These are phyloP conservation scores for Davidsoniella neocaledoniae DNA, from an alignment of 2,329 filamentous ascomycete species.

Conservation along the genomic window DNA sequence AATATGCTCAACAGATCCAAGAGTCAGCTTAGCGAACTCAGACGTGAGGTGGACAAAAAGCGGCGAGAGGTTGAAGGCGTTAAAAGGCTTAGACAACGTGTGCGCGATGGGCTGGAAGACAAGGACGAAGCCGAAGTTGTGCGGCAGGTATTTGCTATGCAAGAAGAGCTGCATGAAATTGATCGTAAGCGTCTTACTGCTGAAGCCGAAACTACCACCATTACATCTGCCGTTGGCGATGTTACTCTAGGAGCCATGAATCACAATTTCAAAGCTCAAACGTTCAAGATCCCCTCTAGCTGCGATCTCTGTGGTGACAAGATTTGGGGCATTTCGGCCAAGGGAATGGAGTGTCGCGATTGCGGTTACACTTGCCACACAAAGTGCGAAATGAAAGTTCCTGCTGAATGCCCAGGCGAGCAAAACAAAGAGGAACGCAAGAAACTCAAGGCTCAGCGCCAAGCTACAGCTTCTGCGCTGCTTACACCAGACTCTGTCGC, in stretches of 20 bases:
- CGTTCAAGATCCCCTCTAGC: conserved; percentile 97
- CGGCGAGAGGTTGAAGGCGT: conserved; percentile 66
- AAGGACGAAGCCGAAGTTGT: conserved; percentile 79
- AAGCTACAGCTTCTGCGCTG: conserved; percentile 55
- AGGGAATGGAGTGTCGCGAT: conserved; percentile 89
- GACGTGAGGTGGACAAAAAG: conserved; percentile 73
- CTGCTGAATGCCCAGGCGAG: conserved; percentile 87
- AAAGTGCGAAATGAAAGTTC: conserved; percentile 98
- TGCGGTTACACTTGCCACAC: conserved; percentile 97
- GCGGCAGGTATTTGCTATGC: conserved; percentile 62
- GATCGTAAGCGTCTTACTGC: conserved; percentile 73
- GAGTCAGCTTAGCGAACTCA: conserved; percentile 59
- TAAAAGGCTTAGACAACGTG: conserved; percentile 54
- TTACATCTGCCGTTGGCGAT: conserved; percentile 81
- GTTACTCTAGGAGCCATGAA: conserved; percentile 83
- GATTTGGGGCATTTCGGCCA: conserved; percentile 92
- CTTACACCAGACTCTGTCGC: conserved; percentile 31
- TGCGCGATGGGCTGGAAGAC: conserved; percentile 72
- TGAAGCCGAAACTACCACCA: conserved; percentile 84
- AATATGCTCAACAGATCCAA: conserved; percentile 90
- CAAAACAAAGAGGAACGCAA: conserved; percentile 90
- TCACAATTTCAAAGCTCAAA: conserved; percentile 97
- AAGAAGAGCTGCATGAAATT: conserved; percentile 70
- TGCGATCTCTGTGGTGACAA: conserved; percentile 93
- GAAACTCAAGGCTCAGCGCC: conserved; percentile 73